Evolutionary conservation across 345 rosid genomes (phyloP).

Genomic region (Bruguiera gymnorhiza): DNA sequence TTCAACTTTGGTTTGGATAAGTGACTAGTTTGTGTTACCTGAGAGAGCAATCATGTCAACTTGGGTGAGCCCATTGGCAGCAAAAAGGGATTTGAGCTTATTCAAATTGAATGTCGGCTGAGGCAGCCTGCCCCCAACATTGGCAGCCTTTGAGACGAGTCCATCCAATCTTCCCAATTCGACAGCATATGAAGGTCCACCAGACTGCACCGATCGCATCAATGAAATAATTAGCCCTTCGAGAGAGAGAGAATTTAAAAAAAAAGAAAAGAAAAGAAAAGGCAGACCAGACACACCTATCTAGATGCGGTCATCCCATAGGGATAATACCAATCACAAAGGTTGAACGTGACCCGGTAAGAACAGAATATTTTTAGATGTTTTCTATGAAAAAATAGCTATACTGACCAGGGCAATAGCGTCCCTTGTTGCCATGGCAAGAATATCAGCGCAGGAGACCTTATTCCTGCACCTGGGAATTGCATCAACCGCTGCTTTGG

Average conservation of each 20-base stretch:
- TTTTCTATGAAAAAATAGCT: background rate
- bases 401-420: slow-evolving; percentile 51
- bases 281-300: too few relatives aligned
- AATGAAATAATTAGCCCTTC: too few relatives aligned
- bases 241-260: too few relatives aligned
- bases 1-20: background rate
- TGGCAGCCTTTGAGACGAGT: slow-evolving; percentile 48
- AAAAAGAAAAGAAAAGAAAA: too few relatives aligned
- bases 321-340: too few relatives aligned
- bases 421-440: slow-evolving; percentile 77
- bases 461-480: slow-evolving; percentile 51
- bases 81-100: slow-evolving; percentile 57
- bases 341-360: background rate
- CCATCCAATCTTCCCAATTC: slow-evolving; percentile 86
- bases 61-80: slow-evolving; percentile 53
- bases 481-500: slow-evolving; percentile 62
- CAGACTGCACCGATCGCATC: slow-evolving; percentile 38
- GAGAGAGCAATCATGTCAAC: slow-evolving; percentile 87
- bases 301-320: too few relatives aligned
- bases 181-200: slow-evolving; percentile 60
- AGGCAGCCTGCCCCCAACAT: slow-evolving; percentile 65
- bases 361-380: too few relatives aligned
- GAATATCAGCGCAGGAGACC: slow-evolving; percentile 86
- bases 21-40: slow-evolving; percentile 27
- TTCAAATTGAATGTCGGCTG: slow-evolving; percentile 48